phyloP scores from a whole-genome alignment of 2,329 filamentous ascomycete genomes.

The Cyphellophora attinorum region DNA sequence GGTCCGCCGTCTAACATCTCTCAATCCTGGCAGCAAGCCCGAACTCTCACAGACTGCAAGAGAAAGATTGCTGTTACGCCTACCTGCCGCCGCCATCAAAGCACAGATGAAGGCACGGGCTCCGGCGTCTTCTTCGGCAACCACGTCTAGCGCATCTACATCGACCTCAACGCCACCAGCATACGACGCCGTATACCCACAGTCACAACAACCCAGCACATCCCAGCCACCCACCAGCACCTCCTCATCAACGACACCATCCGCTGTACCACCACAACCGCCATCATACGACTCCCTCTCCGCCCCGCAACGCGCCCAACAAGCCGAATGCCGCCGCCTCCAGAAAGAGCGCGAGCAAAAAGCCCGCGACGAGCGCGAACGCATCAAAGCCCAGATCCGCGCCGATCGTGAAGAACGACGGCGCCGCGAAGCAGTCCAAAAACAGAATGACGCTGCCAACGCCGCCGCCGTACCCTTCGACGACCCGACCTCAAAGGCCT shows the following conservation, averaged over 20 bases:
- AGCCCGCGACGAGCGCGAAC: constrained; percentile 57
- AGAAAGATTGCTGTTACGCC: constrained; percentile 7
- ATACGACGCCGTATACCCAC: too few relatives aligned
- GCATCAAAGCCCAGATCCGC: constrained; percentile 66
- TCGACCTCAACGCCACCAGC: constrained; percentile 6
- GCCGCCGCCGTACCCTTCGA: too few relatives aligned
- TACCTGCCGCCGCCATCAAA: constrained; percentile 12
- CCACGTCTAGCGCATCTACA: constrained; percentile 1
- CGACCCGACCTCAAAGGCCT: constrained; percentile 1
- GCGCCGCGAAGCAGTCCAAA: constrained; percentile 43
- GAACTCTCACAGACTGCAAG: constrained; percentile 12
- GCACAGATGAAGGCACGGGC: constrained; percentile 5
- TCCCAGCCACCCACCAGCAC: not conserved
- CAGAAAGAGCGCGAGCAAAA: constrained; percentile 55
- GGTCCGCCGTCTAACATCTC: constrained; percentile 5
- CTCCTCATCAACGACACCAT: too few relatives aligned
- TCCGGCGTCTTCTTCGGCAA: not conserved
- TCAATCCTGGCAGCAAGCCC: not conserved
- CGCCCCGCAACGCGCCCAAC: constrained; percentile 11
- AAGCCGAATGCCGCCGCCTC: constrained; percentile 21
- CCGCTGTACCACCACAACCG: too few relatives aligned
- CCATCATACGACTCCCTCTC: not conserved
- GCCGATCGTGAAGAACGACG: constrained; percentile 64
- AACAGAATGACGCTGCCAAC: constrained; percentile 19
- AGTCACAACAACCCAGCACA: not conserved